Evolutionary conservation across 805 yeast species (phyloP).

Genomic region (Nakazawaea peltata): DNA sequence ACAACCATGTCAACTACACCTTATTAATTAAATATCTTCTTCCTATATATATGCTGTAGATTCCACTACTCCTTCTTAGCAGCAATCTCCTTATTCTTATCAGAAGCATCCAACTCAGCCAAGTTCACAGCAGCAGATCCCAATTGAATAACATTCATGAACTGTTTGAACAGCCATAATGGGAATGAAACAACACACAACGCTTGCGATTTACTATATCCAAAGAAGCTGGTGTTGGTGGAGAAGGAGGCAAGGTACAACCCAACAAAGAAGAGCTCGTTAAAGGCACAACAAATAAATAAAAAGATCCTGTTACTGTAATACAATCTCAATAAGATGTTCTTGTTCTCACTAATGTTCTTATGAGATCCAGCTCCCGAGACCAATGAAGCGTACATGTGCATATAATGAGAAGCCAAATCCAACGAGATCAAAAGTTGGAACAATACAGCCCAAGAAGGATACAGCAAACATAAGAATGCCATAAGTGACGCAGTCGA

Average conservation of each 20-base stretch:
- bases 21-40: too few relatives aligned
- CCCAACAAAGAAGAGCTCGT: conserved; percentile 89
- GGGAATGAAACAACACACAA: conserved; percentile 61
- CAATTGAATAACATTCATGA: conserved; percentile 84
- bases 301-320: conserved; percentile 80
- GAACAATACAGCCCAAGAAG: conserved; percentile 59
- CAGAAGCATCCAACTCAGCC: conserved; percentile 69
- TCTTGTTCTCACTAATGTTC: conserved; percentile 61
- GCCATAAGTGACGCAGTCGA: conserved; percentile 92
- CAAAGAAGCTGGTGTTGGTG: conserved; percentile 30
- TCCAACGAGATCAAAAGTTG: conserved; percentile 81
- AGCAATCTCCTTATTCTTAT: conserved; percentile 20
- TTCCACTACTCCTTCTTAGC: too few relatives aligned
- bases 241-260: conserved; percentile 70
- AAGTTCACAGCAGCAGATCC: conserved; percentile 74
- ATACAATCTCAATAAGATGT: conserved; percentile 72
- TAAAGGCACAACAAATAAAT: conserved; percentile 85
- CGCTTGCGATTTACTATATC: conserved; percentile 21
- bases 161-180: conserved; percentile 84
- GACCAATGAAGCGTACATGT: conserved; percentile 90
- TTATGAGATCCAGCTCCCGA: conserved; percentile 81
- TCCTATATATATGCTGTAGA: too few relatives aligned
- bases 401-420: conserved; percentile 94
- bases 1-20: too few relatives aligned
- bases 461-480: conserved; percentile 74